A percentile compares a stretch with the other conserved stretches of the same genome.
Conservation (phyloP, 2,329 filamentous ascomycete species). For the Westerdykella aurantiaca region DNA sequence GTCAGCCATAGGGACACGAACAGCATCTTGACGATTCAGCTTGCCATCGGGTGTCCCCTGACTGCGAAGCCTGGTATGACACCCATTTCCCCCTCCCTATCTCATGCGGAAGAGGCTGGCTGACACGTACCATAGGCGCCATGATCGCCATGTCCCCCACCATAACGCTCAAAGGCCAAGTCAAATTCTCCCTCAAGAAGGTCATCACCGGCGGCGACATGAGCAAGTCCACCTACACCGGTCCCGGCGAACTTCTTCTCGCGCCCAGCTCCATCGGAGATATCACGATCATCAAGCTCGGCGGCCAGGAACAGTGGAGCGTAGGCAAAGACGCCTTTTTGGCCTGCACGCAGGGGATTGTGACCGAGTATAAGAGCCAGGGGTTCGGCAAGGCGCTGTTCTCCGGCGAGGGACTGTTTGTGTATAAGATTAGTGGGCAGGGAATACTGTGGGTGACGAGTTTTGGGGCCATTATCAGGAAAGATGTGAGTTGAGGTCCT, state of each 20-base stretch:
- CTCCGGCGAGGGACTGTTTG: constrained; percentile 83
- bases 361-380: constrained; percentile 84
- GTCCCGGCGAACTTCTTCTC: constrained; percentile 83
- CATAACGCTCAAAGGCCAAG: constrained; percentile 71
- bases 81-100: neutral
- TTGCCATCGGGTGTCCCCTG: constrained; percentile 83
- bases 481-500: constrained; percentile 70
- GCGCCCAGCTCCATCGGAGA: constrained; percentile 78
- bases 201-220: constrained; percentile 78
- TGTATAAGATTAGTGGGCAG: constrained; percentile 76
- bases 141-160: constrained; percentile 96
- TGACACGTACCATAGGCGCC: constrained; percentile 46
- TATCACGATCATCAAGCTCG: constrained; percentile 71
- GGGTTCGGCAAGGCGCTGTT: constrained; percentile 87
- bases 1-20: constrained; percentile 91
- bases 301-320: constrained; percentile 69
- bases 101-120: neutral
- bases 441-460: constrained; percentile 87
- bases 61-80: constrained; percentile 65
- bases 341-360: constrained; percentile 76
- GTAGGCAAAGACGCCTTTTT: constrained; percentile 84
- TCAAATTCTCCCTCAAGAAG: constrained; percentile 90
- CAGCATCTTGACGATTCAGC: constrained; percentile 78
- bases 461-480: constrained; percentile 90
- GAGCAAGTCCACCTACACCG: constrained; percentile 71